phyloP scores from a whole-genome alignment of 352 stramenopile genomes.

The Thraustotheca clavata region DNA sequence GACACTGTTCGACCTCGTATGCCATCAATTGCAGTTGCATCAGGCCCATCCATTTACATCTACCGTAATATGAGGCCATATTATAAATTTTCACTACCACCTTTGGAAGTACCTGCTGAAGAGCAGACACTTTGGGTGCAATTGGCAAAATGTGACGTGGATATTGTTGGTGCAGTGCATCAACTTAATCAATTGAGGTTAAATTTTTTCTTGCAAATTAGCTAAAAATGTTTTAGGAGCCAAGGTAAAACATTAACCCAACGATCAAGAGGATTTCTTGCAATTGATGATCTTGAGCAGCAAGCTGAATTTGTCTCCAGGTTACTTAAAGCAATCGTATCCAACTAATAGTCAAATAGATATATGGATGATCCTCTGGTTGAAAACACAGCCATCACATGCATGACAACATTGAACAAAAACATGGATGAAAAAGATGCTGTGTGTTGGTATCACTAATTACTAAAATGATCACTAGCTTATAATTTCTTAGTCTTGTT shows the following conservation, averaged over 20 bases:
- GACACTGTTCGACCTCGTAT: constrained; percentile 61
- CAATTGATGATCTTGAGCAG: constrained; percentile 75
- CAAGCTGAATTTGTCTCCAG: constrained; percentile 72
- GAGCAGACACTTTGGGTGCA: constrained; percentile 65
- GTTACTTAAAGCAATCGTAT: not conserved
- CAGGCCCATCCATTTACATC: constrained; percentile 83
- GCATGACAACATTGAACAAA: constrained; percentile 85
- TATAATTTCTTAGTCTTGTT: constrained; percentile 45
- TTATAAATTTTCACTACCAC: constrained; percentile 84
- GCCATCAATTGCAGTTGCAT: constrained; percentile 78
- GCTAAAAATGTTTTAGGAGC: constrained; percentile 26
- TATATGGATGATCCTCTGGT: constrained; percentile 72
- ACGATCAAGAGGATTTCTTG: constrained; percentile 55
- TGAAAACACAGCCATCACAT: constrained; percentile 72
- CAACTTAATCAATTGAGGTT: constrained; percentile 58
- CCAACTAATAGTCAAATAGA: not conserved
- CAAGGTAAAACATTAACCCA: constrained; percentile 59
- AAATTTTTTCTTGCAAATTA: not conserved
- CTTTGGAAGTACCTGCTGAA: constrained; percentile 60
- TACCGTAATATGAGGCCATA: constrained; percentile 87
- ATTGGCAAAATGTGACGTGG: constrained; percentile 56
- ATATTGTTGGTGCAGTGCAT: constrained; percentile 52
- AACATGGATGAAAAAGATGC: constrained; percentile 78
- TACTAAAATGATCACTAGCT: not conserved
- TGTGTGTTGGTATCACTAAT: constrained; percentile 46